Evolutionary conservation across 306 rosid genomes (phyloP), one percentile per base, ranked within the genome.

Genomic region (Quercus wislizeni): DNA sequence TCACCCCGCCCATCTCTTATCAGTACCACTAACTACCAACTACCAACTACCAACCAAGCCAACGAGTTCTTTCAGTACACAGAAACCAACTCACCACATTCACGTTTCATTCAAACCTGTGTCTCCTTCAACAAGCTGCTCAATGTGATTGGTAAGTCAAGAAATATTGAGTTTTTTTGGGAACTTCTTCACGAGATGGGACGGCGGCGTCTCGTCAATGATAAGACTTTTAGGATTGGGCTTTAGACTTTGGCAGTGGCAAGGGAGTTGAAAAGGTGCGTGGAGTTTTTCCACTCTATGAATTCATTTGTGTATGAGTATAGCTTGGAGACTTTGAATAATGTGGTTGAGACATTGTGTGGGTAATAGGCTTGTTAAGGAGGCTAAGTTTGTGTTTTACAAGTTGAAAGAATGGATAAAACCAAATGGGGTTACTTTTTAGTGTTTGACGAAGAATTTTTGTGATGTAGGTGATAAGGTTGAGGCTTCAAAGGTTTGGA

Each of bases 261-360:
- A 0, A 81, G 97, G 41, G 93, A 92, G 81, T 62, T 91, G 76
- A 94, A 89, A 69, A 94, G 90, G 54, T 92, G 97, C 11, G 88
- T 94, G 18, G 91, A 86, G 81, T 73, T 92, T 17, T 94, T 91
- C 78, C 93, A 91, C 58, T 80, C 86, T 85, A 94, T 92, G 98
- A 81, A 86, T 72, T 83, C 59, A 2, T 81, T 78, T 77, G 94
- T 90, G 6, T 78, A 69, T 63, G 88, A 18, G n/a, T 94, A 92
- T 74, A 86, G 84, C 10, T 20, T 87, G 75, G 84, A 23, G 55
- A 91, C 81, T 59, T 56, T 94, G 91, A 91, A 91, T 59, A 85
- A 69, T 33, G 93, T 75, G 2, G 84, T 94, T 59, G 88, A 76
- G 65, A 78, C 69, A 20, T 81, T 92, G 78, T 89, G 97, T 78